Evolutionary conservation across 2,329 filamentous ascomycete species (phyloP).

Genomic region (Xylaria sp.): DNA sequence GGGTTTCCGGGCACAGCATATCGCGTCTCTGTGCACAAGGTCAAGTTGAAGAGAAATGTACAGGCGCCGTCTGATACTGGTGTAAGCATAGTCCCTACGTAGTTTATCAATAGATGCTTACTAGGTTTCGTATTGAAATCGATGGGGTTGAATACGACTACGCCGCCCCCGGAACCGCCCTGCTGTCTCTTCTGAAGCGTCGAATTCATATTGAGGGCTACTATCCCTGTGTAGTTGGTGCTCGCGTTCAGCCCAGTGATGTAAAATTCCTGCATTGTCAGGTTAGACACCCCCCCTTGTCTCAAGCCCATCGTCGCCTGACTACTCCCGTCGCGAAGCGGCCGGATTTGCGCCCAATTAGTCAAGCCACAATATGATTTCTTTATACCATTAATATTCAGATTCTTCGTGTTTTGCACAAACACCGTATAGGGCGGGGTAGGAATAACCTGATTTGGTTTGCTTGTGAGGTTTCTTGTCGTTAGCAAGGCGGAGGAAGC

Average conservation of each 20-base stretch:
- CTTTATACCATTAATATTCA: constrained; percentile 69
- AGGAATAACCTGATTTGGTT: constrained; percentile 57
- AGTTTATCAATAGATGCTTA: constrained; percentile 46
- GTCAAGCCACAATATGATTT: constrained; percentile 84
- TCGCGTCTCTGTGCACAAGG: constrained; percentile 85
- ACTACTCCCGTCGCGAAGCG: constrained; percentile 57
- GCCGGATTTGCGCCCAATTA: constrained; percentile 66
- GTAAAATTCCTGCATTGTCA: constrained; percentile 88
- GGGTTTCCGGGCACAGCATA: constrained; percentile 89
- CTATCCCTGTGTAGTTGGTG: constrained; percentile 72
- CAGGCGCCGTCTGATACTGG: constrained; percentile 54
- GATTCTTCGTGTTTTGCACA: constrained; percentile 66
- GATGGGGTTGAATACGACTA: constrained; percentile 72
- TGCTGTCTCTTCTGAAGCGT: constrained; percentile 54
- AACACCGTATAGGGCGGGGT: constrained; percentile 78
- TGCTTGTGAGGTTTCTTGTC: constrained; percentile 72
- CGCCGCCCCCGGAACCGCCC: constrained; percentile 70
- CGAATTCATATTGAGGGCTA: constrained; percentile 61
- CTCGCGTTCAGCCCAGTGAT: constrained; percentile 75
- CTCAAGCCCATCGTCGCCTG: constrained; percentile 68
- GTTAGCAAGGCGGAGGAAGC: constrained; percentile 77
- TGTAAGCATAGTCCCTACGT: background rate
- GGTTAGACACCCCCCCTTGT: constrained; percentile 65
- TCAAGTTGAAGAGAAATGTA: constrained; percentile 82
- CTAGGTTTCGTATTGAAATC: constrained; percentile 80